Base-by-base conservation (phyloP, 1,139 yeast species). In the Saccharomyces pastorianus region DNA sequence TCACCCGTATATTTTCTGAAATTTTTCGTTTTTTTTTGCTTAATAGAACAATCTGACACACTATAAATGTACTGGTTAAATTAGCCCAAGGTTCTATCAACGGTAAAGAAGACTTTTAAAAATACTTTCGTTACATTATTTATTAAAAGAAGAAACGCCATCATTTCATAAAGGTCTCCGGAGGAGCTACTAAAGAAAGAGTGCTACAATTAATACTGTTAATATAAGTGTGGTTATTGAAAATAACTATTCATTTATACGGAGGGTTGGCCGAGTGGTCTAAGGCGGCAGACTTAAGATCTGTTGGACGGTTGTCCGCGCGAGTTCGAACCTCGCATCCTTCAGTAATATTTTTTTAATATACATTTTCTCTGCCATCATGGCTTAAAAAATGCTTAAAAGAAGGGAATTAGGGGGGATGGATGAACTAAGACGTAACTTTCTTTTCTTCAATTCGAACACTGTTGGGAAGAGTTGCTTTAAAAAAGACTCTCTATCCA, bases 271-370 rank as follows among this genome's bases (percentile, higher is more conserved):
- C 64, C 60, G 62, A 57, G 61, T 59, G 64, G 62, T 59, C 64
- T 58, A 60, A 60, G 64, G 64, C 65, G 64, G 61, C 65, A 61
- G 65, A 61, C 65, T 59, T 61, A 61, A 61, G 60, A 58, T 56
- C 58, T 58, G 57, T 55, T 57, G 58, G 55, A 57, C 58, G 56
- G 56, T 57, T 65, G 83, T 80, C 86, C 86, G 86, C 86, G 86
- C 85, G 86, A 81, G 86, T 82, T 82, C 85, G 85, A 81, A 80
- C 83, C 85, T 80, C 84, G 84, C 85, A 78, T 77, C 84, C 84
- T 79, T 80, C 85, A 81, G 13, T 23, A 23, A 23, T 50, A 44
- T 27, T 50, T 46, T 50, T 86, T 86, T 34, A 26, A 6, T 26
- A 26, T 26, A 26, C 8, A 26, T 7, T 7, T 26, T 26, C 7